phyloP scores from a whole-genome alignment of 352 stramenopile species.

The Phytophthora sojae region DNA sequence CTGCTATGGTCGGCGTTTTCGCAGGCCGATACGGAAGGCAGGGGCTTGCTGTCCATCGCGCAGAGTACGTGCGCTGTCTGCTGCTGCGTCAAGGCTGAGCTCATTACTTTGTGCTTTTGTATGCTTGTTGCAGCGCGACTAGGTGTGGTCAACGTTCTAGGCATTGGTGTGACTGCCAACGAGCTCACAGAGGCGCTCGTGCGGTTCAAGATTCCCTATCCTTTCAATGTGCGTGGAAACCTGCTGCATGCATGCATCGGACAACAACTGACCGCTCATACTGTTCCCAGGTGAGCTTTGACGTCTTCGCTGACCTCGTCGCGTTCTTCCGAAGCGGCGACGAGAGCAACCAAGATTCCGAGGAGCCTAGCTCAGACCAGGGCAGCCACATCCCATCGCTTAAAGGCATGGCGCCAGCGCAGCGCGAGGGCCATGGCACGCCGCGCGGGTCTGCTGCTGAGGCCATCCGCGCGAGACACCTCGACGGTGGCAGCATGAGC shows the following conservation, averaged over 20 bases:
- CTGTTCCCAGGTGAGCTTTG: slow-evolving; percentile 61
- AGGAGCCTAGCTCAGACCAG: not conserved
- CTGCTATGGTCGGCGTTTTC: slow-evolving; percentile 75
- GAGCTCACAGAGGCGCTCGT: slow-evolving; percentile 52
- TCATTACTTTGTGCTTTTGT: slow-evolving; percentile 5
- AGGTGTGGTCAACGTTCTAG: slow-evolving; percentile 71
- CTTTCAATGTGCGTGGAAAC: slow-evolving; percentile 43
- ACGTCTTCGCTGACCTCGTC: slow-evolving; percentile 65
- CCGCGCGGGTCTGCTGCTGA: slow-evolving; percentile 37
- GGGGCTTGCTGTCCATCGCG: slow-evolving; percentile 51
- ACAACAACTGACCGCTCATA: not conserved
- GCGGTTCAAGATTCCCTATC: slow-evolving; percentile 39
- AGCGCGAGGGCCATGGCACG: slow-evolving; percentile 10
- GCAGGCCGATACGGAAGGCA: slow-evolving; percentile 46
- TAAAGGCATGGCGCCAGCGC: slow-evolving; percentile 7
- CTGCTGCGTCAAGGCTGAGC: not conserved
- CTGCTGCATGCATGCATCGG: not conserved
- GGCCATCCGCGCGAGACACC: slow-evolving; percentile 34
- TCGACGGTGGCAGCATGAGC: not conserved
- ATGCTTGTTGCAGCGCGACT: slow-evolving; percentile 48
- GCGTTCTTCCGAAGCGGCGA: slow-evolving; percentile 39
- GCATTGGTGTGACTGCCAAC: slow-evolving; percentile 50
- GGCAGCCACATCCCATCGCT: slow-evolving; percentile 12
- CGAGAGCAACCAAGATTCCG: slow-evolving; percentile 10
- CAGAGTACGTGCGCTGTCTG: slow-evolving; percentile 51